Percentiles rank a stretch among this genome's conserved stretches.
Conservation (phyloP, 2,329 filamentous ascomycete genomes). For the Cordyceps farinosa region DNA sequence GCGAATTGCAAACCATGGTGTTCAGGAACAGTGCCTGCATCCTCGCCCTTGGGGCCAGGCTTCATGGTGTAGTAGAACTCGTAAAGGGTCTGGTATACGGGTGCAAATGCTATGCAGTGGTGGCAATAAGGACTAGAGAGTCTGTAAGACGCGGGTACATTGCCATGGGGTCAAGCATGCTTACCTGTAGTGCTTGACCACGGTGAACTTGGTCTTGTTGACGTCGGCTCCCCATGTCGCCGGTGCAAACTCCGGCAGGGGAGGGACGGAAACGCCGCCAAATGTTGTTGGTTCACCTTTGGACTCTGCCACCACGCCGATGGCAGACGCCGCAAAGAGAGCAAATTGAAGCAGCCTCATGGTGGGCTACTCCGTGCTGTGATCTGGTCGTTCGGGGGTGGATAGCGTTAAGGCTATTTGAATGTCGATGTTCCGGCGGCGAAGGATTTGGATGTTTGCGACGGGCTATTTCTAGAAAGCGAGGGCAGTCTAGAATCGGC, state of each 20-base stretch:
- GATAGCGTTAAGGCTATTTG: background rate
- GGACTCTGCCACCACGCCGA: conserved; percentile 38
- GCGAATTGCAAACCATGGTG: conserved; percentile 91
- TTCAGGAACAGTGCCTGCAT: conserved; percentile 62
- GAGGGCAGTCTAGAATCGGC: background rate
- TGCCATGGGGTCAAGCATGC: conserved; percentile 1
- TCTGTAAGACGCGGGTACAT: conserved; percentile 26
- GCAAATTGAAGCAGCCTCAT: conserved; percentile 47
- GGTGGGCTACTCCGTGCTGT: conserved; percentile 20
- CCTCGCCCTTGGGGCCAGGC: conserved; percentile 55
- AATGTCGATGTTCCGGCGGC: background rate
- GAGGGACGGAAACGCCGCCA: conserved; percentile 64
- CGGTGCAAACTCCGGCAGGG: conserved; percentile 57
- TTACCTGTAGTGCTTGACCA: conserved; percentile 68
- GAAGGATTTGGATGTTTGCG: background rate
- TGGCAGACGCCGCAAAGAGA: conserved; percentile 43
- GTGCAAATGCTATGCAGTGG: conserved; percentile 77
- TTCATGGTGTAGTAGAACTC: conserved; percentile 92
- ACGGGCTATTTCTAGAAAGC: conserved; percentile 8
- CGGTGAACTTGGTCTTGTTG: conserved; percentile 49
- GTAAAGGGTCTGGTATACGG: conserved; percentile 86
- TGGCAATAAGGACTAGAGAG: conserved; percentile 54
- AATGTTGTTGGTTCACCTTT: conserved; percentile 52
- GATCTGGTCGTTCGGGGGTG: background rate
- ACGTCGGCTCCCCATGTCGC: conserved; percentile 55